phyloP scores from a whole-genome alignment of 2,329 filamentous ascomycete species.

The Talaromyces sp. region DNA sequence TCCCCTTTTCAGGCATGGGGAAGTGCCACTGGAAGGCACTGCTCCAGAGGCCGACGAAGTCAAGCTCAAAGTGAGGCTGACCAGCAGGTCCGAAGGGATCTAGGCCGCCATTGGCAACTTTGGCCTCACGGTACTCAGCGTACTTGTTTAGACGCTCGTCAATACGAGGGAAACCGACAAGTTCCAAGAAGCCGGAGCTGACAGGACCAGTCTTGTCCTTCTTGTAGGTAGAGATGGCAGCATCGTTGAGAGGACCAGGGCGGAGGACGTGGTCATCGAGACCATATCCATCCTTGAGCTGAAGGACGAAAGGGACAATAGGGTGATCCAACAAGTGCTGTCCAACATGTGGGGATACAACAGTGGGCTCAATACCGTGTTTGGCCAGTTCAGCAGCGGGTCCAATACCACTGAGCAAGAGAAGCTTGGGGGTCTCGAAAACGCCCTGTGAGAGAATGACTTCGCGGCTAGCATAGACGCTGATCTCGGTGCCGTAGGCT shows the following conservation, averaged over 20 bases:
- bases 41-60: conserved; percentile 61
- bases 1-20: conserved; percentile 33
- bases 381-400: conserved; percentile 32
- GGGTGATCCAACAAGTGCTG: conserved; percentile 50
- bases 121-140: conserved; percentile 46
- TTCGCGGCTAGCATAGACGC: conserved; percentile 37
- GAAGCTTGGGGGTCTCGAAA: conserved; percentile 45
- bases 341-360: conserved; percentile 27
- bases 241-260: conserved; percentile 34
- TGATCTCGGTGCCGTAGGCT: conserved; percentile 34
- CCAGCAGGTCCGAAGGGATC: conserved; percentile 57
- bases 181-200: conserved; percentile 41
- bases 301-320: conserved; percentile 42
- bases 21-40: conserved; percentile 51
- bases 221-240: conserved; percentile 34
- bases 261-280: conserved; percentile 42
- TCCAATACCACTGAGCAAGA: conserved; percentile 35
- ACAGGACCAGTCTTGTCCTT: conserved; percentile 33
- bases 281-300: conserved; percentile 43
- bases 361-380: background rate
- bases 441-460: conserved; percentile 47
- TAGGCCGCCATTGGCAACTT: conserved; percentile 38
- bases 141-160: conserved; percentile 51
- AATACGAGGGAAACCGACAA: conserved; percentile 59
- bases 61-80: conserved; percentile 61